A percentile compares a stretch with the other conserved stretches of the same genome.
These are phyloP conservation scores for Colletotrichum sp. DNA, from an alignment of 2,329 filamentous ascomycete species.

Conservation along the genomic window DNA sequence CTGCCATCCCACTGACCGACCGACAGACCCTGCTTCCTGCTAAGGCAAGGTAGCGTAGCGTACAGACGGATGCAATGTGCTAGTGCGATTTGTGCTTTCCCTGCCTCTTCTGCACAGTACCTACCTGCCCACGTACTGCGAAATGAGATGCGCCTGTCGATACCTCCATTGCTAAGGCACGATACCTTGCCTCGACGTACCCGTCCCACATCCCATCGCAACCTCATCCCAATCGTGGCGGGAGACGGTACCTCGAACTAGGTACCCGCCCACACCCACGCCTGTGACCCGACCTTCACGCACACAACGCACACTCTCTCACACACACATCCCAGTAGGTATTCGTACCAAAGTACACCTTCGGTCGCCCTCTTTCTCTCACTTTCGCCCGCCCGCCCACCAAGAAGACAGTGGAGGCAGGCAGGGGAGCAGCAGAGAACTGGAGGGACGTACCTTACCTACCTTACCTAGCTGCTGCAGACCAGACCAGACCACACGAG, in stretches of 20 bases:
- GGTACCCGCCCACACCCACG: slow-evolving; percentile 13
- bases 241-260: slow-evolving; percentile 1
- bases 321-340: background rate
- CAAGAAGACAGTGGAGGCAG: background rate
- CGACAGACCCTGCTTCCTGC: slow-evolving; percentile 2
- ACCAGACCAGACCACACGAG: background rate
- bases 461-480: background rate
- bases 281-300: background rate
- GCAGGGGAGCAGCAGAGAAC: background rate
- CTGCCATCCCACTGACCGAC: background rate
- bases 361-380: background rate
- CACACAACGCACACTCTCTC: background rate
- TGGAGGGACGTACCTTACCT: background rate
- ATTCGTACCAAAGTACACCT: background rate
- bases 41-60: background rate
- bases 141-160: background rate
- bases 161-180: background rate
- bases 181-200: background rate
- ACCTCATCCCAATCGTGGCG: background rate
- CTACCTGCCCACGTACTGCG: background rate
- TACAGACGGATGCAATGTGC: background rate
- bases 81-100: background rate
- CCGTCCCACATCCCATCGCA: background rate
- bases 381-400: background rate
- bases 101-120: background rate